Evolutionary conservation across 2,329 filamentous ascomycete species (phyloP), one percentile per base, ranked within the genome.

Genomic region (Alternaria conjuncta): DNA sequence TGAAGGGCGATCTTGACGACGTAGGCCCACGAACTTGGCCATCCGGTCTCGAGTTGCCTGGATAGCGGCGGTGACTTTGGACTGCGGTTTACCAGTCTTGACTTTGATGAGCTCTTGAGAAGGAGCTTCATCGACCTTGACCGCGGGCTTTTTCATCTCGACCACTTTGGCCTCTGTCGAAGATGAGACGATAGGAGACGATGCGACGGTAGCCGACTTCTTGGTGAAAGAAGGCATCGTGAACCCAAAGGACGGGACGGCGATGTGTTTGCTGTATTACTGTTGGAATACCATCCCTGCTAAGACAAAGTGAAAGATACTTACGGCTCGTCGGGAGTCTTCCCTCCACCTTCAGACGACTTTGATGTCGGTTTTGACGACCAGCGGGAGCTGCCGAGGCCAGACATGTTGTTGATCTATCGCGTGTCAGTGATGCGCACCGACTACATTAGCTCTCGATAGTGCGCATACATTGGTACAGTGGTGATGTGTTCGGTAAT

Each of bases 31-130:
- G 23, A 56, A n/a, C 25, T 56, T 21, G 15, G 25, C 43, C 36
- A 56, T 45, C 18, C 13, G 18, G 6, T 21, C 43, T 13, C 20
- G 18, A 45, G 43, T 45, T 11, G 43, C 43, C 43, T 45, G 43
- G 11, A 45, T 21, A 13, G 43, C 43, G 43, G 43, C 18, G 43
- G 43, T 3, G 43, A 45, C 43, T 3, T 21, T 45, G 43, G 43
- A 45, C 43, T 45, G 18, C 6, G 43, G 43, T 18, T 13, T 13
- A 4, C 11, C 20, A 6, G 20, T 45, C 43, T 45, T 11, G 6
- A 20, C 43, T 0, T 8, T 21, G 43, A 18, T 2, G 6, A 41
- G 36, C 0, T 41, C 36, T 6, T 18, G 32, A 2, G 0, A 0
- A 8, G 43, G 11, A 21, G 18, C 0, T 0, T 6, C 20, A 13